phyloP scores from a whole-genome alignment of 164 flowering plant species.

The Buxus sempervirens region DNA sequence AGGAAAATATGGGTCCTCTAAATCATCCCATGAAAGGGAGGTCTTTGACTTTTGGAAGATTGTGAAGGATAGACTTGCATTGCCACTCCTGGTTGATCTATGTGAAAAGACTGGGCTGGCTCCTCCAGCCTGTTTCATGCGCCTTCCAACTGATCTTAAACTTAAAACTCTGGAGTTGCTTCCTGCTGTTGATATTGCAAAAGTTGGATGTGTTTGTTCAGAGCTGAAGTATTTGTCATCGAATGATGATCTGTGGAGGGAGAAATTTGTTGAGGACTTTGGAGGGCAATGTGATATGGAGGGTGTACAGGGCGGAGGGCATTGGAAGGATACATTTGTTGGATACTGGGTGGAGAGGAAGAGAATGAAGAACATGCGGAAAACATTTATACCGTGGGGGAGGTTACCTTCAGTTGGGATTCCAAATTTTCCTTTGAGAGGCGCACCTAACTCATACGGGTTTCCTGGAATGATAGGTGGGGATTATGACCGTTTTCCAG shows the following conservation, averaged over 20 bases:
- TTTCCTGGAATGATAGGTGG: slow-evolving; percentile 34
- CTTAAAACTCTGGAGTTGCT: slow-evolving; percentile 54
- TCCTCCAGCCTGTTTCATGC: slow-evolving; percentile 61
- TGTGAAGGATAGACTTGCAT: slow-evolving; percentile 69
- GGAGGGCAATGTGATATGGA: slow-evolving; percentile 4
- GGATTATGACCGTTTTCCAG: slow-evolving; percentile 30
- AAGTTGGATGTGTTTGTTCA: slow-evolving; percentile 43
- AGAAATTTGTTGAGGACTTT: slow-evolving; percentile 54
- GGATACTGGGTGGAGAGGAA: slow-evolving; percentile 28
- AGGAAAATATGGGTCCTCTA: slow-evolving; percentile 11
- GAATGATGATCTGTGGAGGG: slow-evolving; percentile 61
- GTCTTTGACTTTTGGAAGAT: slow-evolving; percentile 74
- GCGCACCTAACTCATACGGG: slow-evolving; percentile 15
- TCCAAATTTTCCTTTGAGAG: neutral
- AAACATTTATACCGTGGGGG: too few relatives aligned
- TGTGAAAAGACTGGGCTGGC: slow-evolving; percentile 53
- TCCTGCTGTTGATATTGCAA: slow-evolving; percentile 52
- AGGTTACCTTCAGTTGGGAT: neutral
- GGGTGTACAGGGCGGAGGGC: neutral
- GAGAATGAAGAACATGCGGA: slow-evolving; percentile 5
- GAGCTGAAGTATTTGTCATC: slow-evolving; percentile 56
- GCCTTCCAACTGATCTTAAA: slow-evolving; percentile 73
- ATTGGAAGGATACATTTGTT: slow-evolving; percentile 46
- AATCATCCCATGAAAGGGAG: slow-evolving; percentile 24
- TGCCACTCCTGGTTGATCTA: slow-evolving; percentile 71